Evolutionary conservation across 2,329 filamentous ascomycete species (phyloP), one percentile per base, ranked within the genome.

Genomic region (Penicillium sp.): DNA sequence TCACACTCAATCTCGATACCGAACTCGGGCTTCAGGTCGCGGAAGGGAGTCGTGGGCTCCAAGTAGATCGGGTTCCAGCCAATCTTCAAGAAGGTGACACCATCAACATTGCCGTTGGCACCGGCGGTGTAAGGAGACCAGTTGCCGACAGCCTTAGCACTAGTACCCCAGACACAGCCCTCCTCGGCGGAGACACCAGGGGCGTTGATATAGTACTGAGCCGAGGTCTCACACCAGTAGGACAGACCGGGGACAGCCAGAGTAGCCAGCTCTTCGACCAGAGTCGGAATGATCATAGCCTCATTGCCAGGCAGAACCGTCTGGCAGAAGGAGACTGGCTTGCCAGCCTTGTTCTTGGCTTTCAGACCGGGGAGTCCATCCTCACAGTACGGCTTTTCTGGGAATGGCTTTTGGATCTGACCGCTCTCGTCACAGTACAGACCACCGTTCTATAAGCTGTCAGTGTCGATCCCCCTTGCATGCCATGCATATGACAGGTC

Each of bases 161-260:
- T 70, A 30, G 75, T 75, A 41, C 85, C 83, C 85, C 85, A 89
- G 39, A 82, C 64, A 60, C 85, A 90, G 34, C 76, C 84, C 33
- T 79, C 73, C 4, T 69, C 67, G 4, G 73, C 67, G 17, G 58
- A 53, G 30, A 77, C 70, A 44, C 85, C 84, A 22, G 84, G 85
- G 18, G 81, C 74, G 65, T 89, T 89, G 67, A 89, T 77, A 56
- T 89, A 89, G 64, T 72, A 85, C 77, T 90, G 85, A 41, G 85
- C 82, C 41, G 84, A 76, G 9, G 84, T 88, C 30, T 67, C 64
- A 50, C 72, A 77, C 84, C 84, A 89, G 64, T 89, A 89, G 39
- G 66, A 72, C 12, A 72, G 65, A 39, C 72, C 80, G 6, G 85
- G 85, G 23, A 89, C 83, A 33, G 85, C 83, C 37, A 90, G 69